Evolutionary conservation across 2,329 filamentous ascomycete genomes (phyloP).

Genomic region (Coniosporium tulheliwenetii): DNA sequence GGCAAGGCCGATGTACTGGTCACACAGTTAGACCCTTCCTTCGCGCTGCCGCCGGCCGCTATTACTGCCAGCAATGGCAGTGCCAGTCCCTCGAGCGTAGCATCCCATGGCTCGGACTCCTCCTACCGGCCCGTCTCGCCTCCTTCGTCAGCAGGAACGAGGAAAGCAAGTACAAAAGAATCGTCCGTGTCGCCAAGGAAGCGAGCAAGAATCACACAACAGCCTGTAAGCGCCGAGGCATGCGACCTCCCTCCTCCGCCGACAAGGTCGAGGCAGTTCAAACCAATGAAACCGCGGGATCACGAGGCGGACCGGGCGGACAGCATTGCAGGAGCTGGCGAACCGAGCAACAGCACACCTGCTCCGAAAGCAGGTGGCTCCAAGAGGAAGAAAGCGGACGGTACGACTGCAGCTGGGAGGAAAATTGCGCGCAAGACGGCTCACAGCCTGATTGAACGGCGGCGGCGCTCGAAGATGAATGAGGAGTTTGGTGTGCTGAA

Average conservation of each 20-base stretch:
- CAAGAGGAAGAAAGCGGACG: slow-evolving; percentile 60
- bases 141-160: slow-evolving; percentile 21
- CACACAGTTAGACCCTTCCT: slow-evolving; percentile 47
- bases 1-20: slow-evolving; percentile 51
- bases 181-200: slow-evolving; percentile 13
- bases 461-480: slow-evolving; percentile 93
- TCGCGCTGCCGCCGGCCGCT: slow-evolving; percentile 65
- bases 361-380: slow-evolving; percentile 20
- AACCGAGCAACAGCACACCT: slow-evolving; percentile 7
- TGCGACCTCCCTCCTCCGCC: slow-evolving; percentile 85
- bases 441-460: slow-evolving; percentile 83
- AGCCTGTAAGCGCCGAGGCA: slow-evolving; percentile 37
- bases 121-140: slow-evolving; percentile 32
- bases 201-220: slow-evolving; percentile 17
- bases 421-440: slow-evolving; percentile 95
- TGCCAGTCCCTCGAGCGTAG: slow-evolving; percentile 30
- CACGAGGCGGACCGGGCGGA: slow-evolving; percentile 15
- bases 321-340: slow-evolving; percentile 1
- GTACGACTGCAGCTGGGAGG: slow-evolving; percentile 70
- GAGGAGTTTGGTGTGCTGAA: slow-evolving; percentile 92
- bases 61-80: slow-evolving; percentile 33
- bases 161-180: slow-evolving; percentile 5
- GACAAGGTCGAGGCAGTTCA: slow-evolving; percentile 85
- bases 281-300: slow-evolving; percentile 76
- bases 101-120: slow-evolving; percentile 31